These are phyloP conservation scores for Neurospora tetrasperma DNA, from an alignment of 495 filamentous ascomycete species.

Conservation along the genomic window DNA sequence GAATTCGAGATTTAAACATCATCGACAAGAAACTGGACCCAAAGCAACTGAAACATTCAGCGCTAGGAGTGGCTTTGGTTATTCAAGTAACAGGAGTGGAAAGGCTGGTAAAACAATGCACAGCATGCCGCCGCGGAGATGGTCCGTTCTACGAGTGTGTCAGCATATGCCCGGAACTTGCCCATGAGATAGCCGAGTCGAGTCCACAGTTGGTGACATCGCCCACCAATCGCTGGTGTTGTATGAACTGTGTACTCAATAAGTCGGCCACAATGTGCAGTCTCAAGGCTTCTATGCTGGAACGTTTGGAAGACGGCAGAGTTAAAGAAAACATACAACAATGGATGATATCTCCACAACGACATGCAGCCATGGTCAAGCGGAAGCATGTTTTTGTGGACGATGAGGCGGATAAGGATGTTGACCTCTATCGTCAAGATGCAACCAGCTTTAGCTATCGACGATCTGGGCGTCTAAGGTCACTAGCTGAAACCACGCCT, in stretches of 20 bases:
- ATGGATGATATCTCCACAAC: not conserved
- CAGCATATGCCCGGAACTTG: not conserved
- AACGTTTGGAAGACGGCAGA: not conserved
- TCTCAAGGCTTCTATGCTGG: not conserved
- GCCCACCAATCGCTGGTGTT: not conserved
- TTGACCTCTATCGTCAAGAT: not conserved
- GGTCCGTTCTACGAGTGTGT: not conserved
- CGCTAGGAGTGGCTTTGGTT: not conserved
- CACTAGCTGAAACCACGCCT: not conserved
- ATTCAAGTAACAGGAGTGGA: not conserved
- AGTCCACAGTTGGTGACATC: not conserved
- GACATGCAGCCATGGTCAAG: not conserved
- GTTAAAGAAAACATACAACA: not conserved
- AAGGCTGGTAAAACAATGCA: not conserved
- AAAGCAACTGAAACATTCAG: not conserved
- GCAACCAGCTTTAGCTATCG: not conserved
- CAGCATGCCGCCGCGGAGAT: not conserved
- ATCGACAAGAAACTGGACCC: not conserved
- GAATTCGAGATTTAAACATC: not conserved
- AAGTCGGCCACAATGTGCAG: not conserved
- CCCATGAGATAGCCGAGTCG: not conserved
- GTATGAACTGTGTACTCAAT: not conserved
- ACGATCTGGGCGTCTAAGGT: not conserved
- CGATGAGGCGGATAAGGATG: not conserved
- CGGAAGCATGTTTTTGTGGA: not conserved